Evolutionary conservation across 164 flowering plant species (phyloP), one percentile per base, ranked within the genome.

Genomic region (Amborella trichopoda): DNA sequence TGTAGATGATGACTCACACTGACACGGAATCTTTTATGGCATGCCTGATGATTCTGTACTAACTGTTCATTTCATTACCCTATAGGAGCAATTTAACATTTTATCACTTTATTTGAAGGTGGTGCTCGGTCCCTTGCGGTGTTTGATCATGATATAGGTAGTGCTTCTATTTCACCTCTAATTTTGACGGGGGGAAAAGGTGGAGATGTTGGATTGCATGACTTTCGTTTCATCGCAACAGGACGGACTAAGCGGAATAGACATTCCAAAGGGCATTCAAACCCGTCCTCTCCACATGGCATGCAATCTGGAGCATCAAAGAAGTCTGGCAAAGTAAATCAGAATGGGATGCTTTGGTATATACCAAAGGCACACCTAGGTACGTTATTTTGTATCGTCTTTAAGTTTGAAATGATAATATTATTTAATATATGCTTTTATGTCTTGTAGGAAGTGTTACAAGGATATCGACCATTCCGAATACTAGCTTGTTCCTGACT

Each of bases 361-460:
- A 77, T 93, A 56, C 96, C 99, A 54, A 84, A 83, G 69, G 96
- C 96, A 58, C 99, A 93, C 69, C 67, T 65, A 76, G 96, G 98
- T 91, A 78, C 8, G 13, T 17, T 0, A 20, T 32, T 32, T 32
- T 32, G 19, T n/a, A 5, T 5, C 19, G n/a, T 37, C n/a, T 21
- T 8, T 37, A 6, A 6, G 41, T 6, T 20, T 62, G 34, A 19
- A 39, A 23, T 26, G 26, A 16, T 40, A 28, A 28, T 22, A 11
- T 30, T 32, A 3, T 42, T 26, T 58, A 24, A 44, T 49, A 17
- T 22, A 8, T 1, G 13, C 26, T 38, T n/a, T 36, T 37, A 22
- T 36, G 43, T 50, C 23, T 0, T 26, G 30, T 32, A 91, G 96
- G 91, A 63, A 77, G 83, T 56, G 67, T 93, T 40, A 74, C 84